Conservation (phyloP, 352 stramenopile species). For the Pythium dissotocum region DNA sequence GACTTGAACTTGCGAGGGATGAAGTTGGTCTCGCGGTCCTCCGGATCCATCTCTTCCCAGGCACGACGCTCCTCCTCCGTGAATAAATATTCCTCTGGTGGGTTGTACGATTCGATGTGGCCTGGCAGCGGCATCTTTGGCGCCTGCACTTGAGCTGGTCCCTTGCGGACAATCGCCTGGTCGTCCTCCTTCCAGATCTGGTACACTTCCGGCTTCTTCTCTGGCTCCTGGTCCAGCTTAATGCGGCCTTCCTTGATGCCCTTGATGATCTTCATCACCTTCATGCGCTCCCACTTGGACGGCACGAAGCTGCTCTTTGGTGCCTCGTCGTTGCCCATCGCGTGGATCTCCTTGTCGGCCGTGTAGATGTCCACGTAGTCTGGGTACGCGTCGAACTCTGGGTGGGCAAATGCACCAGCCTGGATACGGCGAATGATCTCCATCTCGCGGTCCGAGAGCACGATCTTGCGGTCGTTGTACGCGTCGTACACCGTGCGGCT, state of each 20-base stretch:
- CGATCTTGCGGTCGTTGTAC: constrained; percentile 98
- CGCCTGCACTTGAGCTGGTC: constrained; percentile 95
- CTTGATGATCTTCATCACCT: constrained; percentile 97
- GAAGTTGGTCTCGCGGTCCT: constrained; percentile 97
- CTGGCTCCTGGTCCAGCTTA: constrained; percentile 88
- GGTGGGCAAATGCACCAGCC: constrained; percentile 88
- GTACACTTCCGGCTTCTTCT: constrained; percentile 91
- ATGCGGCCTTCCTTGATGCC: constrained; percentile 96
- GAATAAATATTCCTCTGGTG: constrained; percentile 98
- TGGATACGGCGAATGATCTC: constrained; percentile 98
- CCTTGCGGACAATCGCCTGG: constrained; percentile 87
- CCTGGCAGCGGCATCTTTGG: constrained; percentile 97
- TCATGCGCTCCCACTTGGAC: constrained; percentile 98
- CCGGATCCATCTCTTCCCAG: constrained; percentile 94
- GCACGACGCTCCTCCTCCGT: constrained; percentile 95
- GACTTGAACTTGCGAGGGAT: constrained; percentile 97
- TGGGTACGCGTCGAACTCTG: constrained; percentile 91
- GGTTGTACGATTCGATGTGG: constrained; percentile 99
- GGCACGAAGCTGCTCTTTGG: constrained; percentile 95
- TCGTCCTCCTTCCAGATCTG: constrained; percentile 94
- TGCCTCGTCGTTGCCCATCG: constrained; percentile 85
- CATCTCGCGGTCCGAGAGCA: constrained; percentile 95
- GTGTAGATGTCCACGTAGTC: constrained; percentile 91
- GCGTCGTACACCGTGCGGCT: constrained; percentile 97
- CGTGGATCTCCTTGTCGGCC: constrained; percentile 87